Evolutionary conservation across 2,329 filamentous ascomycete species (phyloP).

Genomic region (Calonectria hongkongensis): DNA sequence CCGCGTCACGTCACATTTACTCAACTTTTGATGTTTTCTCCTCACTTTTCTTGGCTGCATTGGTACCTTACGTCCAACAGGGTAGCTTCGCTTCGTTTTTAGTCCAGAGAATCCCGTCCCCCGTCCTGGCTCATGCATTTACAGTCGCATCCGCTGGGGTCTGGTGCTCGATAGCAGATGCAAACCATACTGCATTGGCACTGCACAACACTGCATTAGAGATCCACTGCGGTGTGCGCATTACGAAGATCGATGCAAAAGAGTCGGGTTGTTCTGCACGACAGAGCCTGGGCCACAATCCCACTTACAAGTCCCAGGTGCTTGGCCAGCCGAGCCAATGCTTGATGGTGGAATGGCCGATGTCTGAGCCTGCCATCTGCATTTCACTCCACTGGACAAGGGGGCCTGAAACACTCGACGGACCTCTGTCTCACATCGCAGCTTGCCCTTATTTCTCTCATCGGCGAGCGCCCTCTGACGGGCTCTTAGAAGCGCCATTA

Average conservation of each 20-base stretch:
- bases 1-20: conserved; percentile 32
- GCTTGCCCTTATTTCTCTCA: conserved; percentile 31
- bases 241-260: conserved; percentile 53
- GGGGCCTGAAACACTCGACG: conserved; percentile 48
- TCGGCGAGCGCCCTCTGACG: conserved; percentile 38
- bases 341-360: conserved; percentile 25
- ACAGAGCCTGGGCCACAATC: conserved; percentile 42
- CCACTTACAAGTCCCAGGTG: conserved; percentile 33
- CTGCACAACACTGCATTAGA: conserved; percentile 54
- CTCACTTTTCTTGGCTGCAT: conserved; percentile 17
- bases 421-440: conserved; percentile 46
- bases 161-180: conserved; percentile 40
- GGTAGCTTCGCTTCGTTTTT: conserved; percentile 31
- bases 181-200: conserved; percentile 44
- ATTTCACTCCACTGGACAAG: conserved; percentile 41
- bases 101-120: conserved; percentile 1
- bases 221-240: conserved; percentile 50
- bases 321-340: conserved; percentile 26
- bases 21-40: conserved; percentile 44
- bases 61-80: not conserved
- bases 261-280: conserved; percentile 48
- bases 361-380: conserved; percentile 35
- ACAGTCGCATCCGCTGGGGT: conserved; percentile 37
- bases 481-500: conserved; percentile 42
- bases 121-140: conserved; percentile 29